Evolutionary conservation across 768 basidiomycete species (phyloP), one percentile per base, ranked within the genome.

Genomic region (Collybiopsis confluens): DNA sequence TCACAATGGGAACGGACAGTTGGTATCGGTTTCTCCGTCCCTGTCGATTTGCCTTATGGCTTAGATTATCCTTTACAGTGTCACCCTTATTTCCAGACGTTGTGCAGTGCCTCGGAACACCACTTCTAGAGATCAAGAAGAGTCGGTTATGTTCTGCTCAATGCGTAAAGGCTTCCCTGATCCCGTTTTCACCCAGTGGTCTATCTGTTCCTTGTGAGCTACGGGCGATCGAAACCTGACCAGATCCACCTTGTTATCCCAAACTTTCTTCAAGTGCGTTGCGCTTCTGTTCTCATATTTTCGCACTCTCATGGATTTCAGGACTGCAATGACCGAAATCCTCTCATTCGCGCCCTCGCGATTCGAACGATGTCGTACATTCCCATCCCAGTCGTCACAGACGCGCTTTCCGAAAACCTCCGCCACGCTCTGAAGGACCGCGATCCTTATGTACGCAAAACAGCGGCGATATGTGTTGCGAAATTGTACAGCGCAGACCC

Each of bases 1-100:
- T 98, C 69, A 99, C 97, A 3, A 98, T 99, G 95, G 97, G 97
- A 41, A 97, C 94, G 65, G 95, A 98, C 71, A 95, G 96, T 97
- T 66, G 72, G 93, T 83, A 67, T 61, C 61, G 61, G 58, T 64
- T 61, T 55, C 56, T 55, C 61, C 33, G 52, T 58, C 50, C 56
- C 58, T 8, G 6, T 23, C 16, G 57, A n/a, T 41, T 52, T 45
- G 60, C 59, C 43, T 60, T 52, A 42, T 48, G 52, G n/a, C n/a
- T n/a, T 59, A 56, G 59, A 58, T 58, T 44, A 56, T 58, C 62
- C 57, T 54, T 36, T 47, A 47, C 59, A 96, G 92, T 97, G 92
- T 95, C 93, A 23, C 82, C 92, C 27, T 76, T 98, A 60, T 97
- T 96, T 75, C 85, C 85, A n/a, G 94, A 99, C 61, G 90, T 99